Conservation (phyloP, 2,329 filamentous ascomycete species). For the Pyricularia pennisetigena region DNA sequence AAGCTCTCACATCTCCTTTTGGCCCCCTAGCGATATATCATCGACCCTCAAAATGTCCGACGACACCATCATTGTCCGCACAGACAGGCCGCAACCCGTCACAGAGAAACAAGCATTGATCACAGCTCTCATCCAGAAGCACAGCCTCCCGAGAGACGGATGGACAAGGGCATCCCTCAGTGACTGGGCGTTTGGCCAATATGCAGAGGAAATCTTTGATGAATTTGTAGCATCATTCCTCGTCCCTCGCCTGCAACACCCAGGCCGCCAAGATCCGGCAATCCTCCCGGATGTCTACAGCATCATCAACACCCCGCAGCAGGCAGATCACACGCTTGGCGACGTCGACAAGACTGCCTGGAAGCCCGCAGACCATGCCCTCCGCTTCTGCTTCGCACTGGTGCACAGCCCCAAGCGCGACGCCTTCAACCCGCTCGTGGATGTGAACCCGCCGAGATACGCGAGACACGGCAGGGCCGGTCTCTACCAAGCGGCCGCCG, state of each 20-base stretch:
- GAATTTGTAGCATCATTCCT: neutral
- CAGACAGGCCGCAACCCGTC: neutral
- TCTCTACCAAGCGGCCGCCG: neutral
- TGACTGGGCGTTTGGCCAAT: neutral
- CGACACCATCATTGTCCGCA: neutral
- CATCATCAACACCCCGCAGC: neutral
- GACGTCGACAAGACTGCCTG: neutral
- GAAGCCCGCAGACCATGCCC: neutral
- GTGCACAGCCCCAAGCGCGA: neutral
- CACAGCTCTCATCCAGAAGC: neutral
- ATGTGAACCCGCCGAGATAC: neutral
- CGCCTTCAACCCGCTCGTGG: neutral
- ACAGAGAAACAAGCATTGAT: neutral
- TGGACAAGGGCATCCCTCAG: neutral
- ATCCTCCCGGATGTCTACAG: neutral
- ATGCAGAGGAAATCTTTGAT: neutral
- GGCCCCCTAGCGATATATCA: neutral
- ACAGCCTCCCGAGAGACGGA: neutral
- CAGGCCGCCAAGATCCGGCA: neutral
- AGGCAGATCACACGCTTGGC: neutral
- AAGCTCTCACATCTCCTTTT: neutral
- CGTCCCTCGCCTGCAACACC: neutral
- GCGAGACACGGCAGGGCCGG: neutral
- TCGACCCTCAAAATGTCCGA: neutral
- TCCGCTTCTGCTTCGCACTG: slow-evolving; percentile 1